These are phyloP conservation scores for Syzygium malaccense DNA, from an alignment of 441 rosid genomes.

Conservation along the genomic window DNA sequence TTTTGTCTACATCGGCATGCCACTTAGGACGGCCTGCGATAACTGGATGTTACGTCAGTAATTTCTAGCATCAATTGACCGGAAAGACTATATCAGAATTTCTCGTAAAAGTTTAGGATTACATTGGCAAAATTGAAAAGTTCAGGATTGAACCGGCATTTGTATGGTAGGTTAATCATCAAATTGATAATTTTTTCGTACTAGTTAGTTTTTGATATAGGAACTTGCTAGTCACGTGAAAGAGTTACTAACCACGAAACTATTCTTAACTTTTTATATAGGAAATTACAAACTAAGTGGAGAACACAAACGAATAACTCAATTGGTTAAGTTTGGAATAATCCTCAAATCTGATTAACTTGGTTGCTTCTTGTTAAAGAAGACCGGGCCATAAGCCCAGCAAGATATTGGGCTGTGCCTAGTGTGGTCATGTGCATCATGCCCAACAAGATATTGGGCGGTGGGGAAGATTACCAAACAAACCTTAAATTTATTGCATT, in stretches of 20 bases:
- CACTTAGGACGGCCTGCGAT: neutral
- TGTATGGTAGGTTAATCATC: neutral
- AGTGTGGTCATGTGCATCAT: too few relatives aligned
- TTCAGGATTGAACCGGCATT: fast-evolving
- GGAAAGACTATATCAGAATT: too few relatives aligned
- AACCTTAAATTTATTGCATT: fast-evolving
- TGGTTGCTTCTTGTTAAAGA: neutral
- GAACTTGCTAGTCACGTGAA: neutral
- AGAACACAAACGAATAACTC: neutral
- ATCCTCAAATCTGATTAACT: neutral
- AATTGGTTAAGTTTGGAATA: neutral
- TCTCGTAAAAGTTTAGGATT: neutral
- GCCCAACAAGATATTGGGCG: too few relatives aligned
- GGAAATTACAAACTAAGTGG: neutral
- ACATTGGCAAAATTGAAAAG: fast-evolving
- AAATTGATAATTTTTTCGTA: neutral
- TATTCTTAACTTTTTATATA: neutral
- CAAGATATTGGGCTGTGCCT: too few relatives aligned
- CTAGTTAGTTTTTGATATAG: neutral
- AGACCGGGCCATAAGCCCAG: neutral
- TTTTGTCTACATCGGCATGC: neutral
- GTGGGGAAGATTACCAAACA: too few relatives aligned
- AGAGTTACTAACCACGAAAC: too few relatives aligned
- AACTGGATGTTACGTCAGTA: fast-evolving
- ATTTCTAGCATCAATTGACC: too few relatives aligned